phyloP scores from a whole-genome alignment of 2,329 filamentous ascomycete species.

The Graphium sp. region DNA sequence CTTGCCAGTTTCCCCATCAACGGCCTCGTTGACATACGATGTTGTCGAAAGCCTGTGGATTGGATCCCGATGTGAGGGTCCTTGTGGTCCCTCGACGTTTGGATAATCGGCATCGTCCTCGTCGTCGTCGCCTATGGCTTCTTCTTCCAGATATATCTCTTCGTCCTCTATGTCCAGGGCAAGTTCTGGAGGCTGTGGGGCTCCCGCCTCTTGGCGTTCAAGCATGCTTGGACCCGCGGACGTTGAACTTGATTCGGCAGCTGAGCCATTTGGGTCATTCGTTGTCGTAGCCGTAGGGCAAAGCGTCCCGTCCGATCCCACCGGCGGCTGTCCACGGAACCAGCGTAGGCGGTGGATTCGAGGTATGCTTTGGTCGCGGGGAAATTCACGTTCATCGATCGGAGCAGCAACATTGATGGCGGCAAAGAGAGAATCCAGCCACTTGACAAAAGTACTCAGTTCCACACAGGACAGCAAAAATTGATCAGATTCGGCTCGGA shows the following conservation, averaged over 20 bases:
- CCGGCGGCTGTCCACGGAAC: conserved; percentile 22
- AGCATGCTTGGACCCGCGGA: too few relatives aligned
- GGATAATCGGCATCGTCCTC: conserved; percentile 6
- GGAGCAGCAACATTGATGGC: conserved; percentile 56
- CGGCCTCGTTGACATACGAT: conserved; percentile 24
- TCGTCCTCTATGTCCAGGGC: conserved; percentile 1
- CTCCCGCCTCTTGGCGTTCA: too few relatives aligned
- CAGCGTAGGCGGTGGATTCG: conserved; percentile 35
- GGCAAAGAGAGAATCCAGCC: conserved; percentile 54
- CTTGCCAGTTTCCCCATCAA: conserved; percentile 32
- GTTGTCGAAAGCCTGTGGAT: conserved; percentile 24
- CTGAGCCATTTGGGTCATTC: too few relatives aligned
- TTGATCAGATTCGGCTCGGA: conserved; percentile 58
- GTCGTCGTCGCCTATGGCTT: conserved; percentile 7
- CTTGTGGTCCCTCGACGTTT: conserved; percentile 4
- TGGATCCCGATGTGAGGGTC: conserved; percentile 12
- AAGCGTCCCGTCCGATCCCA: too few relatives aligned
- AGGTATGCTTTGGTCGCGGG: conserved; percentile 43
- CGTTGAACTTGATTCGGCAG: too few relatives aligned
- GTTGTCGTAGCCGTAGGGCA: too few relatives aligned
- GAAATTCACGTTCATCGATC: conserved; percentile 53
- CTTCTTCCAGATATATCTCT: conserved; percentile 5
- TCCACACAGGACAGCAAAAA: conserved; percentile 51
- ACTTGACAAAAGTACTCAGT: conserved; percentile 47
- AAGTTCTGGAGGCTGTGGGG: background rate